Conservation (phyloP, 331 rosid species). For the Telfairia occidentalis region DNA sequence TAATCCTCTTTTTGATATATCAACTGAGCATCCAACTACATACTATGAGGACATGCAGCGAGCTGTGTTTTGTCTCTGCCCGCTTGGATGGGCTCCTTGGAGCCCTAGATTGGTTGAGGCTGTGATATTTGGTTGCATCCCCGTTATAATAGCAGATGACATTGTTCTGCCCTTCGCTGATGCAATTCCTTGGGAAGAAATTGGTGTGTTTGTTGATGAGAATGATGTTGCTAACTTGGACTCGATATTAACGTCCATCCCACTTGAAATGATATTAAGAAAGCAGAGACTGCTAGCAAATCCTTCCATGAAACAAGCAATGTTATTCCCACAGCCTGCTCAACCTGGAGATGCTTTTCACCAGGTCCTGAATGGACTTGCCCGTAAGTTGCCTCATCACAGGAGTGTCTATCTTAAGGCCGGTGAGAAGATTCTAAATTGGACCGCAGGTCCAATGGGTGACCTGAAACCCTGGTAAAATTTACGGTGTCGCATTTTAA, state of each 20-base stretch:
- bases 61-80: constrained; percentile 87
- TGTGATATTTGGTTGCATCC: constrained; percentile 91
- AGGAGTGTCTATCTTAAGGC: constrained; percentile 45
- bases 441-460: constrained; percentile 87
- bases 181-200: constrained; percentile 97
- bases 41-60: constrained; percentile 98
- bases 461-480: constrained; percentile 89
- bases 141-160: constrained; percentile 90
- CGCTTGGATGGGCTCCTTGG: constrained; percentile 99
- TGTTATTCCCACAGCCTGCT: constrained; percentile 86
- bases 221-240: constrained; percentile 76
- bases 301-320: constrained; percentile 97
- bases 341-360: constrained; percentile 86
- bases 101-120: constrained; percentile 95
- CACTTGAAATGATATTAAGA: constrained; percentile 60
- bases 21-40: constrained; percentile 84
- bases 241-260: constrained; percentile 73
- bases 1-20: constrained; percentile 86
- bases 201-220: constrained; percentile 77
- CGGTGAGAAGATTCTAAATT: constrained; percentile 58
- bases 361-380: constrained; percentile 87
- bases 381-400: constrained; percentile 76
- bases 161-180: constrained; percentile 92
- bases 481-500: not conserved
- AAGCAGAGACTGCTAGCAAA: constrained; percentile 91